Conservation (phyloP, 345 rosid genomes). For the Citrus mangshanensis region DNA sequence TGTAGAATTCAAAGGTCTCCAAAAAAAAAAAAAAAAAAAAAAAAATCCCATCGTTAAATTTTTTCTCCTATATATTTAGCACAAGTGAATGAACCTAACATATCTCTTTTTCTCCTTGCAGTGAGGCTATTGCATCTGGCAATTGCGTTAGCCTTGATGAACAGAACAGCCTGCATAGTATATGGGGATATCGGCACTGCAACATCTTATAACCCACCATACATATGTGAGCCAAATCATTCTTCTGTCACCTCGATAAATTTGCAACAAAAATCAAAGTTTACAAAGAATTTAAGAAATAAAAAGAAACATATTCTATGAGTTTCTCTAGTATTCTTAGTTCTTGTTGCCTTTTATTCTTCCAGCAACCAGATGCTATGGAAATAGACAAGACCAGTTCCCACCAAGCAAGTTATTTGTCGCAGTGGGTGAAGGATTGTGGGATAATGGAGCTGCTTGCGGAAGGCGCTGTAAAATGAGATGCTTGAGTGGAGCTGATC, state of each 20-base stretch:
- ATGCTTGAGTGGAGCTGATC: conserved; percentile 29
- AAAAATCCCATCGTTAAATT: not conserved
- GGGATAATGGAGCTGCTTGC: conserved; percentile 38
- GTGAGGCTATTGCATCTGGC: conserved; percentile 12
- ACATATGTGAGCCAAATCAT: conserved; percentile 10
- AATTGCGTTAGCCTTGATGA: conserved; percentile 9
- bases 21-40: too few species aligned
- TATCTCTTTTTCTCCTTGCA: not conserved
- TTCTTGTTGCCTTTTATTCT: not conserved
- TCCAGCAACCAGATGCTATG: conserved; percentile 22
- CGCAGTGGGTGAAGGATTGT: conserved; percentile 30
- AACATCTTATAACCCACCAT: conserved; percentile 22
- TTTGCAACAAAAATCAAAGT: not conserved
- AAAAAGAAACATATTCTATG: not conserved
- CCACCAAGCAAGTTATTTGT: conserved; percentile 27
- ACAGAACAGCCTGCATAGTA: not conserved
- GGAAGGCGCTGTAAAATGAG: conserved; percentile 27
- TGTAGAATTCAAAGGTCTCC: not conserved
- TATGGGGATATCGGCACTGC: conserved; percentile 34
- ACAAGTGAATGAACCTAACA: not conserved
- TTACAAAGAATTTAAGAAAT: not conserved
- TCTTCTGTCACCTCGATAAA: not conserved
- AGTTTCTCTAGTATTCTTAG: not conserved
- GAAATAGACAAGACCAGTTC: conserved; percentile 24
- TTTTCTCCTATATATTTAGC: not conserved